phyloP scores from a whole-genome alignment of 2,329 filamentous ascomycete genomes.

The Phialemoniopsis sp. region DNA sequence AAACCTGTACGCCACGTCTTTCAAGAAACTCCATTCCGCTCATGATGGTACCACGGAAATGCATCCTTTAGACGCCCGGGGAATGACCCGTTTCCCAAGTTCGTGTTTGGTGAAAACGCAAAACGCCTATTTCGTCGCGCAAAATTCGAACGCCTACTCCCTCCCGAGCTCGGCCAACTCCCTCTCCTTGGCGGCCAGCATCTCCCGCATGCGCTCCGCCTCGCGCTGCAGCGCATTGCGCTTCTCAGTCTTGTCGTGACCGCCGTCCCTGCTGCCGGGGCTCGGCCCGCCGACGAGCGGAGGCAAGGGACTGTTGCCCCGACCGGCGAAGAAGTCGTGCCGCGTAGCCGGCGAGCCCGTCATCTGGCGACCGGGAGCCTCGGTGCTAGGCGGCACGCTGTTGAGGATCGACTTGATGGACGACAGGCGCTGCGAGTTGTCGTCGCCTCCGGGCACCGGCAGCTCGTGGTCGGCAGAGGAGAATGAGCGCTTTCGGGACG shows the following conservation, averaged over 20 bases:
- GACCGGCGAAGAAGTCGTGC: slow-evolving; percentile 4
- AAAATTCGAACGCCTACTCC: too few species aligned
- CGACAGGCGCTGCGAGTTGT: slow-evolving; percentile 59
- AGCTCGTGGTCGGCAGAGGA: slow-evolving; percentile 53
- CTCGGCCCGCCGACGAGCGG: not conserved
- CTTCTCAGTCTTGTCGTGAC: slow-evolving; percentile 53
- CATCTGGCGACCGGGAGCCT: slow-evolving; percentile 22
- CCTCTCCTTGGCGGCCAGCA: slow-evolving; percentile 68
- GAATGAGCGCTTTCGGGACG: slow-evolving; percentile 64
- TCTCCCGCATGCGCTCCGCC: slow-evolving; percentile 70
- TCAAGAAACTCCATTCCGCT: too few species aligned
- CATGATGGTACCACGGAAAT: too few species aligned
- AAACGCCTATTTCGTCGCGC: too few species aligned
- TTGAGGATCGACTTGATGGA: slow-evolving; percentile 77
- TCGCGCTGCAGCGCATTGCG: slow-evolving; percentile 66
- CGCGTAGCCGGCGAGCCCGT: slow-evolving; percentile 35
- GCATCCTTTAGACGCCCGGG: too few species aligned
- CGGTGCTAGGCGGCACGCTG: slow-evolving; percentile 34
- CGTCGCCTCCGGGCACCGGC: slow-evolving; percentile 21
- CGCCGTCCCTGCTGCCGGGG: slow-evolving; percentile 19
- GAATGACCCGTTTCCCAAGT: too few species aligned
- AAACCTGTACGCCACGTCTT: too few species aligned
- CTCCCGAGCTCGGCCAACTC: slow-evolving; percentile 52
- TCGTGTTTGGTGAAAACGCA: too few species aligned
- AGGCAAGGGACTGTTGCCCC: slow-evolving; percentile 15